A percentile compares a stretch with the other conserved stretches of the same genome.
Conservation (phyloP, 2,329 filamentous ascomycete species). For the Esteya vermicola region DNA sequence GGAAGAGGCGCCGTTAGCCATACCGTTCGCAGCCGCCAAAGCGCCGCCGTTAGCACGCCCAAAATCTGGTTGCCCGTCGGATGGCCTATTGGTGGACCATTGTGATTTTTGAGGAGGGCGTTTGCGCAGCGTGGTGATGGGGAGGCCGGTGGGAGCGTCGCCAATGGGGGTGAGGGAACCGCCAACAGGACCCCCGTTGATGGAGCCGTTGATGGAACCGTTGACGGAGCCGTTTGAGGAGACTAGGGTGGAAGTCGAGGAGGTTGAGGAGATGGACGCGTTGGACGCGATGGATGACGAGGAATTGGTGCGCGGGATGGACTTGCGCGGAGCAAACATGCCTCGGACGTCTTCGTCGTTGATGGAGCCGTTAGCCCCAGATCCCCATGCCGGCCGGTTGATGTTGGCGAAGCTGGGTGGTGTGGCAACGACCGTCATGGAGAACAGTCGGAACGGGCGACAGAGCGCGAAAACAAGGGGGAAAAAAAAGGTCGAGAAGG, state of each 20-base stretch:
- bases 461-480: constrained; percentile 1
- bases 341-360: constrained; percentile 72
- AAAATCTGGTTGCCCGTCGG: constrained; percentile 32
- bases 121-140: constrained; percentile 35
- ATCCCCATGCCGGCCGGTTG: constrained; percentile 52
- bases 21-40: too few relatives aligned
- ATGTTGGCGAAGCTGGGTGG: constrained; percentile 49
- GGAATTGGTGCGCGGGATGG: constrained; percentile 74
- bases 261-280: constrained; percentile 42
- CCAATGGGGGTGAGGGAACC: constrained; percentile 23
- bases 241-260: constrained; percentile 46
- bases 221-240: constrained; percentile 44
- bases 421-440: constrained; percentile 54
- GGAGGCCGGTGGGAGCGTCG: constrained; percentile 38
- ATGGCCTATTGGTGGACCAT: constrained; percentile 34
- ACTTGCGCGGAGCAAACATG: constrained; percentile 84
- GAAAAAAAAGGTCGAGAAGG: neutral
- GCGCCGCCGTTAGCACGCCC: constrained; percentile 24
- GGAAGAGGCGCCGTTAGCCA: constrained; percentile 28
- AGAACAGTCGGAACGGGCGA: neutral
- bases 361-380: constrained; percentile 46
- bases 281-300: constrained; percentile 70
- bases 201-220: constrained; percentile 36
- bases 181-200: constrained; percentile 46
- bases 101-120: constrained; percentile 30